Conservation (phyloP, 2,329 filamentous ascomycete species). For the Massarina eburnea region DNA sequence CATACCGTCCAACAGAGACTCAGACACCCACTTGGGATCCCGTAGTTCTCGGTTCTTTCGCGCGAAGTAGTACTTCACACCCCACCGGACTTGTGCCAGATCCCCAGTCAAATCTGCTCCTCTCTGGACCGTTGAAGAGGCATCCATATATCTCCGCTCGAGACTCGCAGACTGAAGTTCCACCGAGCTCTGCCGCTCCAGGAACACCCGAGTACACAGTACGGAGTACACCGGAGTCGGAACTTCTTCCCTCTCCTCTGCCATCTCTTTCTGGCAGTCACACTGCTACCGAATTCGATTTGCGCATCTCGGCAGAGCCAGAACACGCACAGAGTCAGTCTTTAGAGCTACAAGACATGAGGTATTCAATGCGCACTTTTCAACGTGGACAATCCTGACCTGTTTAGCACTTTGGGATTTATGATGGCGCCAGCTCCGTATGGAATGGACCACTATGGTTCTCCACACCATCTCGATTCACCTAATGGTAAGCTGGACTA, state of each 20-base stretch:
- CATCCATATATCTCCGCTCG: constrained; percentile 21
- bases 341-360: constrained; percentile 41
- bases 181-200: constrained; percentile 12
- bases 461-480: constrained; percentile 33
- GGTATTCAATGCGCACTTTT: constrained; percentile 24
- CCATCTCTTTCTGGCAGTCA: constrained; percentile 25
- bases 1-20: constrained; percentile 26
- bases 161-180: constrained; percentile 13
- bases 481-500: constrained; percentile 14
- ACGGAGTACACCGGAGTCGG: constrained; percentile 10
- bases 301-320: constrained; percentile 20
- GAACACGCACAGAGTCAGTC: constrained; percentile 24
- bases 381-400: constrained; percentile 14
- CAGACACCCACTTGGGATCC: constrained; percentile 30
- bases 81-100: constrained; percentile 15
- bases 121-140: constrained; percentile 22
- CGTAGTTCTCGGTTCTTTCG: constrained; percentile 18
- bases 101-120: constrained; percentile 15
- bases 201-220: constrained; percentile 17
- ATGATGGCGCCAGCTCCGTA: constrained; percentile 46
- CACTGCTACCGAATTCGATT: constrained; percentile 17
- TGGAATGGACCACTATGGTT: constrained; percentile 40
- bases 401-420: constrained; percentile 40
- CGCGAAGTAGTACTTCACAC: constrained; percentile 23
- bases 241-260: constrained; percentile 23